These are phyloP conservation scores for Amanita rubescens DNA, from an alignment of 768 basidiomycete species.

Conservation along the genomic window DNA sequence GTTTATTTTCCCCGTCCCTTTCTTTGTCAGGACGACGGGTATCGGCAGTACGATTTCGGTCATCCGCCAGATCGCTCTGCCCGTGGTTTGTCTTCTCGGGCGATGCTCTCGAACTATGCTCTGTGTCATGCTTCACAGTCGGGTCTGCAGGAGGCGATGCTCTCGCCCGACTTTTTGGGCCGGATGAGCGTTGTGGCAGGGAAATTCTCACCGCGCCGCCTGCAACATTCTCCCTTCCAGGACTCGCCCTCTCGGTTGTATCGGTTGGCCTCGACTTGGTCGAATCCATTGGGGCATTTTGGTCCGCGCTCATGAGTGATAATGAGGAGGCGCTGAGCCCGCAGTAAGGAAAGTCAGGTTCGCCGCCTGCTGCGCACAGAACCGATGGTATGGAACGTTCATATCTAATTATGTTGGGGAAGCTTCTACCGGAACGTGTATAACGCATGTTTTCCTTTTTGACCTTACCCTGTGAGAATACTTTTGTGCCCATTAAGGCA, in stretches of 20 bases:
- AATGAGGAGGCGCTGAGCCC: neutral
- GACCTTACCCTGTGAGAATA: neutral
- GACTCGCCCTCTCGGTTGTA: neutral
- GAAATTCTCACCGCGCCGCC: neutral
- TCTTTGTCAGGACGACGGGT: neutral
- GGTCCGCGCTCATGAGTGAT: neutral
- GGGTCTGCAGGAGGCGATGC: neutral
- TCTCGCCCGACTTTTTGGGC: neutral
- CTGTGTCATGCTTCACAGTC: neutral
- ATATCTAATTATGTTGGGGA: neutral
- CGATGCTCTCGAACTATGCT: neutral
- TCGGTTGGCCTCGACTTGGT: neutral
- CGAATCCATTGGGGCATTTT: neutral
- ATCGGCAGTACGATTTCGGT: neutral
- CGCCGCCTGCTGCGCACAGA: neutral
- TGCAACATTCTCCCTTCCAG: neutral
- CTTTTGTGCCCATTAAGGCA: neutral
- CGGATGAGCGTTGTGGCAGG: neutral
- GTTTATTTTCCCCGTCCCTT: neutral
- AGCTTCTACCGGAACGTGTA: slow-evolving; percentile 1
- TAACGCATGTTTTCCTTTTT: slow-evolving; percentile 1
- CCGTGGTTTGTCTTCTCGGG: neutral
- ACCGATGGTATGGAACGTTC: neutral
- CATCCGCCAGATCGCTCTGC: neutral
- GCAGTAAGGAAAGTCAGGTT: neutral